Evolutionary conservation across 768 basidiomycete species (phyloP), one percentile per base, ranked within the genome.

Genomic region (Daedaleopsis sinensis): DNA sequence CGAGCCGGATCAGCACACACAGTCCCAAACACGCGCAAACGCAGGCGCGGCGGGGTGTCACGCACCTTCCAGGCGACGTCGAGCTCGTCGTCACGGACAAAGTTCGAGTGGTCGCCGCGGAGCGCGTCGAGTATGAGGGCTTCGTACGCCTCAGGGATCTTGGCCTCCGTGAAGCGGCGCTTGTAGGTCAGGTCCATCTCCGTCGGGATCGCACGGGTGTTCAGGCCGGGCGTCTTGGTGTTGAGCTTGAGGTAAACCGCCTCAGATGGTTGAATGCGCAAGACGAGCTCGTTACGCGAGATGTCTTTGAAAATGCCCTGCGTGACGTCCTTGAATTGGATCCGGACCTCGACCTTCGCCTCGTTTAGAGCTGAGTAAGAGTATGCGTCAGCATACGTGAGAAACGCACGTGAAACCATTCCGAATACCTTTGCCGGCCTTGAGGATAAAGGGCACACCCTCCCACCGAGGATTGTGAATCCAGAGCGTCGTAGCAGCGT

Each of bases 161-260:
- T 89, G 52, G 86, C 75, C 62, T 97, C 95, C 43, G 86, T 78
- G 81, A 98, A 99, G 48, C 97, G 88, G 58, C 90, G 83, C 85
- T 96, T 96, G 84, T 98, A 99, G 19, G 96, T 97, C 66, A 98
- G 77, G 79, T 99, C 96, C 92, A 99, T 96, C 78, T 99, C 97
- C 46, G 91, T 93, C 35, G 95, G 94, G 64, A 98, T 85, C 48
- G 93, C 93, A 46, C 93, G 87, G 58, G 94, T 96, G 70, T 88
- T 79, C 62, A 98, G 82, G 19, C 96, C 96, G 54, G 96, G 96
- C 2, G 88, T 87, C 82, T 99, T 99, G 48, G 91, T 83, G 81
- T 98, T 98, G 76, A 98, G 77, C 80, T 99, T 99, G 69, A 99
- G 82, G 79, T 98, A 99, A 58, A 98, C 88, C 16, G 97, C 94